Evolutionary conservation across 192 early-diverging fungal genomes (phyloP).

Genomic region (Nowakowskiella sp.): DNA sequence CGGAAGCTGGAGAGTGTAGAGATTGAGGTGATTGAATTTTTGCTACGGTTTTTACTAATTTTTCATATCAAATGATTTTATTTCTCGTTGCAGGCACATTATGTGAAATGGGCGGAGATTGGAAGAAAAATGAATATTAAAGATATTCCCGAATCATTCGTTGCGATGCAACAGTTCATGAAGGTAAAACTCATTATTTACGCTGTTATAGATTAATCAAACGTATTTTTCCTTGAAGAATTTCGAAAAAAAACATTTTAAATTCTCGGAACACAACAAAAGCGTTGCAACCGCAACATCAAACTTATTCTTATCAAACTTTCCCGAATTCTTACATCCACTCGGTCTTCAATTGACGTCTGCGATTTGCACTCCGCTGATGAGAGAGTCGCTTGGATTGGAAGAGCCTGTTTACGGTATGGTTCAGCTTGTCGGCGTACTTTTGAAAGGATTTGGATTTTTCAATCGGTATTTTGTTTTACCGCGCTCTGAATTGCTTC

Average conservation of each 20-base stretch:
- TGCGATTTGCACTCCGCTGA: not conserved
- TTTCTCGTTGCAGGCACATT: constrained; percentile 18
- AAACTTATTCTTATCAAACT: not conserved
- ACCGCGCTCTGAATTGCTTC: not conserved
- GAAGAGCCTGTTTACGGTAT: not conserved
- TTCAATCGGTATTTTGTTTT: not conserved
- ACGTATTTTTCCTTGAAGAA: not conserved
- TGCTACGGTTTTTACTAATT: not conserved
- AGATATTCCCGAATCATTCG: constrained; percentile 26
- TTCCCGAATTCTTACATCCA: not conserved
- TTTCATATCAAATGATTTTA: not conserved
- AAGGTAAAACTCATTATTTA: constrained; percentile 19
- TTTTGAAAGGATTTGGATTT: not conserved
- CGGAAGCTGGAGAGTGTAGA: constrained; percentile 26
- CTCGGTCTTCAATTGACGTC: not conserved
- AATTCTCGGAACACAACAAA: not conserved
- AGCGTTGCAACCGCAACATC: not conserved
- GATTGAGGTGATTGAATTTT: constrained; percentile 36
- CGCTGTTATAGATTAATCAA: not conserved
- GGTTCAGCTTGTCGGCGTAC: not conserved
- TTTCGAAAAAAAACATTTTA: not conserved
- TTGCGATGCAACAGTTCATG: constrained; percentile 16
- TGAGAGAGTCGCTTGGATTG: not conserved
- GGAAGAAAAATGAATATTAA: constrained; percentile 35
- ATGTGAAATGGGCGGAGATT: constrained; percentile 15